Conservation (phyloP, 1,284 basidiomycete species). For the Tylopilus orsonianus region DNA sequence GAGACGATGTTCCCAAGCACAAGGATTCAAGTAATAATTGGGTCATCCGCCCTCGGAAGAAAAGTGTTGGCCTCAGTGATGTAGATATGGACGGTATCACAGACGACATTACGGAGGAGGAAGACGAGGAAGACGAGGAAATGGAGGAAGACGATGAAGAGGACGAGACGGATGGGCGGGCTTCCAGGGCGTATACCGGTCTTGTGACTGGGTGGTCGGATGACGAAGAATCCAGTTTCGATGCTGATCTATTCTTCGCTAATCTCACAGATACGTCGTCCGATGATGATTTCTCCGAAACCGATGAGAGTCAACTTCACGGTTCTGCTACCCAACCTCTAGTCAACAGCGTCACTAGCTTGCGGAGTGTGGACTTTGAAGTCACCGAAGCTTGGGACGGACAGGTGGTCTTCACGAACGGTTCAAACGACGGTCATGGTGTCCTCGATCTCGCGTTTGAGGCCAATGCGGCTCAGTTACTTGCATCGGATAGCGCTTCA, state of each 20-base stretch:
- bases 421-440: slow-evolving; percentile 49
- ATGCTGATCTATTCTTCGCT: slow-evolving; percentile 77
- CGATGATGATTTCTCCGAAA: slow-evolving; percentile 39
- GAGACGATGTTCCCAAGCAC: slow-evolving; percentile 48
- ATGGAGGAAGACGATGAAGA: slow-evolving; percentile 40
- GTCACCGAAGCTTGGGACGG: slow-evolving; percentile 72
- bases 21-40: slow-evolving; percentile 54
- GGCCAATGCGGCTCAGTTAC: slow-evolving; percentile 45
- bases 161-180: slow-evolving; percentile 44
- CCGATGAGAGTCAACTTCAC: slow-evolving; percentile 32
- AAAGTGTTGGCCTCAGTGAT: slow-evolving; percentile 62
- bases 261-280: slow-evolving; percentile 58
- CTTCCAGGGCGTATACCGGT: slow-evolving; percentile 50
- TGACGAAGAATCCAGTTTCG: slow-evolving; percentile 72
- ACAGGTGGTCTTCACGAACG: slow-evolving; percentile 67
- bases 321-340: slow-evolving; percentile 41
- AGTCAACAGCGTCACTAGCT: slow-evolving; percentile 36
- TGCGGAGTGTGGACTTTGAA: slow-evolving; percentile 50
- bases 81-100: slow-evolving; percentile 54
- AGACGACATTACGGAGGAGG: slow-evolving; percentile 45
- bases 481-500: slow-evolving; percentile 41
- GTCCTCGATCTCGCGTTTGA: slow-evolving; percentile 60
- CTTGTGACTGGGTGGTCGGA: slow-evolving; percentile 69
- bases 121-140: slow-evolving; percentile 54
- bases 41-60: slow-evolving; percentile 67